A percentile compares a stretch with the other conserved stretches of the same genome.
Conservation (phyloP, 192 early-diverging fungal species). For the Mortierella hygrophila region DNA sequence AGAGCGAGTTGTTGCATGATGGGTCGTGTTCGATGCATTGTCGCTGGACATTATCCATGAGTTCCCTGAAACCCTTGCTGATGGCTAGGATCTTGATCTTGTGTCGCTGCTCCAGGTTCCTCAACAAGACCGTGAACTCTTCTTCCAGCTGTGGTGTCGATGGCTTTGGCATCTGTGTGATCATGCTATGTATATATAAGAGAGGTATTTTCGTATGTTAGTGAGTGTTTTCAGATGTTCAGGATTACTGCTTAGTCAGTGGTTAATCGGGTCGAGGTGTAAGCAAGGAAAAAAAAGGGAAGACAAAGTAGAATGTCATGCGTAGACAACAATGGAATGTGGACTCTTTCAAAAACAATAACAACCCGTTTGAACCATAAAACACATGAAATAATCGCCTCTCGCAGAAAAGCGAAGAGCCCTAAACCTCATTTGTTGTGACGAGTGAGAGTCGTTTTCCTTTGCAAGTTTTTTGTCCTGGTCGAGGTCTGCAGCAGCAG, state of each 20-base stretch:
- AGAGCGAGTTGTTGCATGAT: slow-evolving; percentile 48
- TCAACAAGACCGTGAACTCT: slow-evolving; percentile 46
- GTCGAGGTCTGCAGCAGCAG: too few species aligned
- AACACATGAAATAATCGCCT: too few species aligned
- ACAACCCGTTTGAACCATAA: neutral
- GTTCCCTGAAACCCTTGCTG: slow-evolving; percentile 47
- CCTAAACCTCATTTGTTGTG: too few species aligned
- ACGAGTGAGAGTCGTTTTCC: too few species aligned
- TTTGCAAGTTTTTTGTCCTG: too few species aligned
- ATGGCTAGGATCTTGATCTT: slow-evolving; percentile 53
- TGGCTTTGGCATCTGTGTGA: slow-evolving; percentile 58
- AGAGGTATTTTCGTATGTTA: neutral
- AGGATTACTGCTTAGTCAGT: neutral
- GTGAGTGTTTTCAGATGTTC: too few species aligned
- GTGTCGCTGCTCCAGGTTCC: slow-evolving; percentile 53
- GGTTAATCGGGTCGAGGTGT: neutral
- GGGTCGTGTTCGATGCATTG: slow-evolving; percentile 57
- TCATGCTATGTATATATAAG: slow-evolving; percentile 58
- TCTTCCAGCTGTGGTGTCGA: slow-evolving; percentile 52
- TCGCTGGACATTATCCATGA: slow-evolving; percentile 39
- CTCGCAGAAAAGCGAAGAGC: too few species aligned
- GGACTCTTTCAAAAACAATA: neutral
- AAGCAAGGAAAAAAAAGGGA: neutral
- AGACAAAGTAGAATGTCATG: neutral
- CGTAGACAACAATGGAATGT: neutral